Evolutionary conservation across 2,329 filamentous ascomycete species (phyloP), one percentile per base, ranked within the genome.

Genomic region (Pseudogymnoascus sp.): DNA sequence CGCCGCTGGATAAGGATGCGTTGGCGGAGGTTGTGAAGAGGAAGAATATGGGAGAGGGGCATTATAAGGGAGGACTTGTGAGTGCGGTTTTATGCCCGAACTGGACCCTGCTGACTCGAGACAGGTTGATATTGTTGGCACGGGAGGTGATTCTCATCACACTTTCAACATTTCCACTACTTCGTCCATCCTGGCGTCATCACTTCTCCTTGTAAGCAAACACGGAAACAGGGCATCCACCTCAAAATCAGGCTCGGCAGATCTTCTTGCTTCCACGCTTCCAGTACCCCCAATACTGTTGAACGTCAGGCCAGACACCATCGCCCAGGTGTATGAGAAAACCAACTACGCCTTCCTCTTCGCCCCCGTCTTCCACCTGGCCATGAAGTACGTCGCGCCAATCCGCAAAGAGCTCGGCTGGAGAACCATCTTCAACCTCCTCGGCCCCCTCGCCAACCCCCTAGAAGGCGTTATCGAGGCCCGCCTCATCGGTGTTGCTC

Each of bases 141-240:
- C 94, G 6, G 94, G 94, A 67, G 94, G 94, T 71, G 94, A 99
- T 78, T 88, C 89, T 18, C 92, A 97, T 80, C 91, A 96, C 75
- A 99, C 94, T 35, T 99, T 96, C 85, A 99, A 99, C 75, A 93
- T 99, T 73, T 94, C 89, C 69, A 99, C 94, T 4, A 96, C 94
- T 5, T 86, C 94, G 2, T 96, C 92, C 15, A 97, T 99, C 71
- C 80, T 99, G 58, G 91, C 90, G 55, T 95, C 92, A 5, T 86
- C 92, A 4, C 79, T 95, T 29, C 83, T 99, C 36, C 82, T 95
- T 69, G 82, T 96, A 62, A 90, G 89, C 67, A 99, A 99, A 78
- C 94, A 99, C 77, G 94, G 94, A 66, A 99, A 99, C 79, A 87
- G 89, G 67, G 92, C 94, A 42, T 94, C 92, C 61, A 97, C 94